These are phyloP conservation scores for Porodaedalea pini DNA, from an alignment of 1,284 basidiomycete species.

Conservation along the genomic window DNA sequence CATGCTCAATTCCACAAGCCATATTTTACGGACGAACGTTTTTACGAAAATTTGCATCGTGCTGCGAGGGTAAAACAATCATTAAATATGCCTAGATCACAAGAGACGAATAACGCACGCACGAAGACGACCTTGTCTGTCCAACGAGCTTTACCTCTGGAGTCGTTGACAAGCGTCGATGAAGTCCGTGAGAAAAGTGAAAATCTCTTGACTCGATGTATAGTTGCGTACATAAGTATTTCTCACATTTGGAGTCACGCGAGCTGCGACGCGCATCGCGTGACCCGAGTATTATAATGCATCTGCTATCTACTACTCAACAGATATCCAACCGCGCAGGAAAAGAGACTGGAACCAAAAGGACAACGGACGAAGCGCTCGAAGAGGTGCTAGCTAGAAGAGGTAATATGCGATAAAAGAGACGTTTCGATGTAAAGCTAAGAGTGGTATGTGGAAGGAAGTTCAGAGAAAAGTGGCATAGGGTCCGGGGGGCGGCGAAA, in stretches of 20 bases:
- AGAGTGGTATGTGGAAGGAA: too few relatives aligned
- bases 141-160: constrained; percentile 79
- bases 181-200: constrained; percentile 23
- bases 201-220: constrained; percentile 4
- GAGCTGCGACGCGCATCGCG: constrained; percentile 20
- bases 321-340: too few relatives aligned
- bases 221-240: not conserved
- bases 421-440: too few relatives aligned
- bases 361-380: too few relatives aligned
- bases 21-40: constrained; percentile 55
- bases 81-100: not conserved
- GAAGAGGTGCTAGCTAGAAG: too few relatives aligned
- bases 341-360: too few relatives aligned
- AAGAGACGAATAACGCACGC: not conserved
- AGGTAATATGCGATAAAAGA: too few relatives aligned
- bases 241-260: not conserved
- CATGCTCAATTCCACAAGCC: constrained; percentile 4
- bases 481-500: too few relatives aligned
- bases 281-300: constrained; percentile 5
- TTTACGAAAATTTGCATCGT: constrained; percentile 95
- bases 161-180: constrained; percentile 74
- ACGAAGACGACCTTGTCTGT: constrained; percentile 68
- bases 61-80: constrained; percentile 13
- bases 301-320: not conserved
- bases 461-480: too few relatives aligned